phyloP scores from a whole-genome alignment of 495 filamentous ascomycete genomes.

The Xylaria cubensis region DNA sequence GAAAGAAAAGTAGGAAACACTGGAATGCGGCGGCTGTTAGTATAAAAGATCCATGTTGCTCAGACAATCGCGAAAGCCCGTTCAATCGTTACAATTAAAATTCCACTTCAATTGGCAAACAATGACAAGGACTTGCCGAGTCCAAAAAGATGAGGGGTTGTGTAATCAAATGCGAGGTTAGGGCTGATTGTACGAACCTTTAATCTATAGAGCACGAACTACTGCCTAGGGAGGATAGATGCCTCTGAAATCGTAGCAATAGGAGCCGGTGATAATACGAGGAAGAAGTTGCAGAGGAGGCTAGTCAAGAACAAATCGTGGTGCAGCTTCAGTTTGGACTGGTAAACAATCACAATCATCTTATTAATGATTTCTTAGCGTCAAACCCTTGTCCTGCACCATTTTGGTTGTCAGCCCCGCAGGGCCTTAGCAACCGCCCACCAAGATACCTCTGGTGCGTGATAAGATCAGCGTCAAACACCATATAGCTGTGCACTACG shows the following conservation, averaged over 20 bases:
- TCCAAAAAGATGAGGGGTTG: slow-evolving; percentile 5
- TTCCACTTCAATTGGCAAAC: not conserved
- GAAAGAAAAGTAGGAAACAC: slow-evolving; percentile 30
- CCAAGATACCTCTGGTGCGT: not conserved
- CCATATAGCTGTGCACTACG: not conserved
- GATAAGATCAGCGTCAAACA: slow-evolving; percentile 18
- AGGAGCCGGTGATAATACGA: slow-evolving; percentile 13
- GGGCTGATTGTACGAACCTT: slow-evolving; percentile 38
- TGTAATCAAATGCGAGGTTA: slow-evolving; percentile 12
- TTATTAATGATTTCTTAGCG: slow-evolving; percentile 5
- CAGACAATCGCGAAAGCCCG: not conserved
- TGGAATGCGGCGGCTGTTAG: slow-evolving; percentile 38
- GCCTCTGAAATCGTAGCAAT: slow-evolving; percentile 9
- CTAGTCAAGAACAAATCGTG: not conserved
- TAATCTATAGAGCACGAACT: slow-evolving; percentile 17
- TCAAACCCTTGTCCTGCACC: slow-evolving; percentile 7
- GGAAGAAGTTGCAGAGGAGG: slow-evolving; percentile 11
- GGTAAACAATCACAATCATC: slow-evolving; percentile 19
- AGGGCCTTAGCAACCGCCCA: slow-evolving; percentile 28
- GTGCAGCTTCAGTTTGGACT: slow-evolving; percentile 13
- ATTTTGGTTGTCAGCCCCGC: slow-evolving; percentile 25
- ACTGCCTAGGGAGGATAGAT: slow-evolving; percentile 24
- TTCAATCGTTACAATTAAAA: not conserved
- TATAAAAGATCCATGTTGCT: slow-evolving; percentile 28
- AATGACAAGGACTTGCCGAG: not conserved